phyloP scores from a whole-genome alignment of 225 moss, liverwort and hornwort species.

The Polytrichum formosum region DNA sequence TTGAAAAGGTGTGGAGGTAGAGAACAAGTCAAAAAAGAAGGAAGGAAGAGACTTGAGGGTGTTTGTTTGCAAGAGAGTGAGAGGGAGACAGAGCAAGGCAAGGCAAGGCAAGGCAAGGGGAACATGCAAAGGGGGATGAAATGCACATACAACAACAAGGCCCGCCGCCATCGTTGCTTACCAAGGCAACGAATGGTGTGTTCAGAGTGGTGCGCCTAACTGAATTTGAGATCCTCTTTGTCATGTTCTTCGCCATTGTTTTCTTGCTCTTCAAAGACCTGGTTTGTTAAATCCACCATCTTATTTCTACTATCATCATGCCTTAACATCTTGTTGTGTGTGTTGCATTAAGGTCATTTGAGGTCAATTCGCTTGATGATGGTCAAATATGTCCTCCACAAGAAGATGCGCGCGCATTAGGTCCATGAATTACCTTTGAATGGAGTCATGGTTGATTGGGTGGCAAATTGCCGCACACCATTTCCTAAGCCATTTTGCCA shows the following conservation, averaged over 20 bases:
- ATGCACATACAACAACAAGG: constrained; percentile 19
- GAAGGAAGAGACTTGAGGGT: not conserved
- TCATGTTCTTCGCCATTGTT: constrained; percentile 23
- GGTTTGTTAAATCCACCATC: not conserved
- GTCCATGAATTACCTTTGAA: too few relatives aligned
- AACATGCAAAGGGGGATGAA: not conserved
- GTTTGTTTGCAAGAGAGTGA: not conserved
- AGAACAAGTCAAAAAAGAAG: not conserved
- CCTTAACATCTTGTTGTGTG: too few relatives aligned
- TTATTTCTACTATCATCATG: too few relatives aligned
- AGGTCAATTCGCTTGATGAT: too few relatives aligned
- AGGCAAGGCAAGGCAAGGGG: not conserved
- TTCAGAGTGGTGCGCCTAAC: constrained; percentile 17
- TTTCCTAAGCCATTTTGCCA: too few relatives aligned
- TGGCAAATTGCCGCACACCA: too few relatives aligned
- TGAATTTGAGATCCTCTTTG: constrained; percentile 30
- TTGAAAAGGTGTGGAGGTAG: constrained; percentile 1
- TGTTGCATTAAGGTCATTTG: too few relatives aligned
- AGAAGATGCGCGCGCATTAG: too few relatives aligned
- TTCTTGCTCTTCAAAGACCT: constrained; percentile 29
- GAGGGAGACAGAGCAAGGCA: not conserved
- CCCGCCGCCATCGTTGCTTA: constrained; percentile 27
- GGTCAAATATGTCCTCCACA: too few relatives aligned
- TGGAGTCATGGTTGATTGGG: too few relatives aligned
- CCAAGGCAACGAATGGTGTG: constrained; percentile 20